Evolutionary conservation across 345 rosid genomes (phyloP), one percentile per base, ranked within the genome.

Genomic region (Euphorbia lathyris): DNA sequence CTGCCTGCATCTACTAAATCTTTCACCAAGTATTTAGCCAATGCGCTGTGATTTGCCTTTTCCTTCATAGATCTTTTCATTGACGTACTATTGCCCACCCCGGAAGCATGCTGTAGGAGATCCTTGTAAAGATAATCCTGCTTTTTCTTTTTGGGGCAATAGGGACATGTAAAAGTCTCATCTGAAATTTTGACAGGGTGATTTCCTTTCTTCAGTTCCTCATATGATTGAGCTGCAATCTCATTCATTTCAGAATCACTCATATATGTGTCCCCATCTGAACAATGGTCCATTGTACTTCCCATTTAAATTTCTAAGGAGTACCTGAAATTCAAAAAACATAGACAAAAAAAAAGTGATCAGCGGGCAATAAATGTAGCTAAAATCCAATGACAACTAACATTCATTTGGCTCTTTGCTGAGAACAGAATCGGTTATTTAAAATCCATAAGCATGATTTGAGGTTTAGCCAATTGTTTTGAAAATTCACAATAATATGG

Each of bases 51-150:
- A 76, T 78, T 81, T 12, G 93, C 97, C 77, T 86, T 95, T 78
- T 84, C 93, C 66, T 86, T 88, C 2, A 74, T 70, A 65, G 85
- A 87, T 73, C 99, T 78, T 78, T 95, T 91, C 43, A 78, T 79
- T 3, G 97, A 93, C 13, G 59, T 47, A 72, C 99, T 95, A 58
- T 81, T 84, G 66, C 97, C 97, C 71, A 95, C 98, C 47, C 96
- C 99, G 51, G 94, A 87, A 70, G 98, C 99, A 86, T 95, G 99
- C 66, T 95, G 98, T 68, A 92, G 90, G 72, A 95, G 86, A 65
- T 92, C 97, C 38, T 67, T 74, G 66, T 87, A 89, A 20, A 75
- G 79, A 76, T 85, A 94, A 71, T 84, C 86, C 53, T 66, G 78
- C 81, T 86, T 89, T 81, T 74, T 80, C 87, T 85, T 92, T 59